These are phyloP conservation scores for Colletotrichum sublineola DNA, from an alignment of 2,329 filamentous ascomycete species.

Conservation along the genomic window DNA sequence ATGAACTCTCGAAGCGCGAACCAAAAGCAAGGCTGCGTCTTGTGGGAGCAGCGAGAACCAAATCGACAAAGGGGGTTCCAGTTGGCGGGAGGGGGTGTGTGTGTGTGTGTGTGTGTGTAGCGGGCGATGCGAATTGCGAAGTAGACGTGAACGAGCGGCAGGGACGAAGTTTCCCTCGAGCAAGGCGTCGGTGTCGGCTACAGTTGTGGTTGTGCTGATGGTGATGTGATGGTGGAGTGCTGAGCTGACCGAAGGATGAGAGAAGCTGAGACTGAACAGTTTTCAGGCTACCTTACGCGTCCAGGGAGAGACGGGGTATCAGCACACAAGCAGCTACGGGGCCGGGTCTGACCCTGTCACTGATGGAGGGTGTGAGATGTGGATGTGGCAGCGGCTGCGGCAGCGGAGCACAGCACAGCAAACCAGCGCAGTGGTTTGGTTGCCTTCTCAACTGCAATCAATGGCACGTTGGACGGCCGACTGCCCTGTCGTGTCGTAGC, in stretches of 20 bases:
- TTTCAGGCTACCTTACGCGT: constrained; percentile 28
- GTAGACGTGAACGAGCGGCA: constrained; percentile 42
- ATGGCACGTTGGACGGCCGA: constrained; percentile 1
- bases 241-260: constrained; percentile 26
- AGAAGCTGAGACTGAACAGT: constrained; percentile 29
- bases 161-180: constrained; percentile 41
- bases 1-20: constrained; percentile 35
- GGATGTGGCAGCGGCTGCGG: constrained; percentile 1
- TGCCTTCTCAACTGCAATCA: constrained; percentile 25
- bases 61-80: background rate
- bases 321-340: constrained; percentile 19
- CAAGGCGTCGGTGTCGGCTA: constrained; percentile 22
- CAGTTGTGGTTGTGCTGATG: constrained; percentile 3
- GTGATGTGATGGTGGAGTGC: constrained; percentile 17
- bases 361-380: constrained; percentile 17
- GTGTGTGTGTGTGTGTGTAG: too few species aligned
- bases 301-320: constrained; percentile 10
- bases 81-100: background rate
- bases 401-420: constrained; percentile 6
- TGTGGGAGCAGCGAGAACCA: constrained; percentile 22
- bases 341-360: constrained; percentile 1
- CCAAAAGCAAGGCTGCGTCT: constrained; percentile 36
- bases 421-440: constrained; percentile 16
- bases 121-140: constrained; percentile 35
- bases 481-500: constrained; percentile 5